These are phyloP conservation scores for Coriolopsis trogii DNA, from an alignment of 1,284 basidiomycete genomes.

Conservation along the genomic window DNA sequence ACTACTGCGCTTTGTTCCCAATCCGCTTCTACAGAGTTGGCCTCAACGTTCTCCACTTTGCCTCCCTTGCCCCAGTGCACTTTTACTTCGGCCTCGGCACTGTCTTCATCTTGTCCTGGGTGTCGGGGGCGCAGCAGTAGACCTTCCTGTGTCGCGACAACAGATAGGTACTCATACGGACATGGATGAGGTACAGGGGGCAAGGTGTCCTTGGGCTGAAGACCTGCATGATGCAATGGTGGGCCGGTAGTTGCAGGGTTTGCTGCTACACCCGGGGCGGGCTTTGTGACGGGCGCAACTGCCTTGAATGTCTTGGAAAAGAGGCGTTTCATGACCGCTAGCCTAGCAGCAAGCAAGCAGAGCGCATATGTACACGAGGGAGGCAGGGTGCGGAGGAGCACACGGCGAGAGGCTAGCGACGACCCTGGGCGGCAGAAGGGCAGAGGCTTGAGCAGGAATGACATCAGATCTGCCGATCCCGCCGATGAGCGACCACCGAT, in stretches of 20 bases:
- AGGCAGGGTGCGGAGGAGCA: not conserved
- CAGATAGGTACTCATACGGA: constrained; percentile 66
- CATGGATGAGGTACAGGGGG: constrained; percentile 73
- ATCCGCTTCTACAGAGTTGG: constrained; percentile 38
- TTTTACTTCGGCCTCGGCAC: constrained; percentile 48
- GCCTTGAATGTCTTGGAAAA: constrained; percentile 32
- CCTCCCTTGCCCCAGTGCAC: constrained; percentile 65
- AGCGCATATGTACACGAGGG: constrained; percentile 13
- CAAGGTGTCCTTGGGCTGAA: constrained; percentile 65
- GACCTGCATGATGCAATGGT: constrained; percentile 33
- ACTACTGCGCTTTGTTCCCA: constrained; percentile 63
- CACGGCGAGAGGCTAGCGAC: constrained; percentile 6
- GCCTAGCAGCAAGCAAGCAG: not conserved
- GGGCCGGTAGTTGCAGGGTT: constrained; percentile 24
- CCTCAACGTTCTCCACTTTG: constrained; percentile 55
- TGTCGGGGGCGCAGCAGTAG: constrained; percentile 64
- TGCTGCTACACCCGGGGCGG: constrained; percentile 18
- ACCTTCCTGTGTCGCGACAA: constrained; percentile 61
- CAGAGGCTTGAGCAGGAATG: constrained; percentile 11
- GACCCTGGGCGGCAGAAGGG: constrained; percentile 6
- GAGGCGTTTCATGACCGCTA: constrained; percentile 33
- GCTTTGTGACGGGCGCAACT: constrained; percentile 8
- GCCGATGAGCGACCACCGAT: not conserved
- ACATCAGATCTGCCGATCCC: constrained; percentile 22
- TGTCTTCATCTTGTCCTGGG: constrained; percentile 33